Conservation (phyloP, 1,284 basidiomycete genomes). For the Quambalaria eucalypti region DNA sequence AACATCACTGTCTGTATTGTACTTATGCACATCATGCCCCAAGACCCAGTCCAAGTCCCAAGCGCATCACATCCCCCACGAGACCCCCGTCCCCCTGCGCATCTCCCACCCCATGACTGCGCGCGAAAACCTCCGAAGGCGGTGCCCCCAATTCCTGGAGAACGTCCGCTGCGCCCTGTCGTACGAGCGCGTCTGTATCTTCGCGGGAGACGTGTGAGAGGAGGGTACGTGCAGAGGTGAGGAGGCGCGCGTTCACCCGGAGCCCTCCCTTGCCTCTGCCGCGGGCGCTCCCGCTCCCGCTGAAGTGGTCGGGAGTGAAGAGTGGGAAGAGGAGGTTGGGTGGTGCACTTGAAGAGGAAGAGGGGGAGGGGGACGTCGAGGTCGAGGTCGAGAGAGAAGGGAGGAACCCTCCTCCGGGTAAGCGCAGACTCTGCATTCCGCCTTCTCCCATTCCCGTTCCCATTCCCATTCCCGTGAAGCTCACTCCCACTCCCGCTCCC, state of each 20-base stretch:
- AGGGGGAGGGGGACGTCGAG: background rate
- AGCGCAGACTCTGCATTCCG: constrained; percentile 1
- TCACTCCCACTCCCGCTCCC: background rate
- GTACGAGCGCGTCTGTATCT: constrained; percentile 7
- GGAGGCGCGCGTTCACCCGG: background rate
- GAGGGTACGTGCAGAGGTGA: background rate
- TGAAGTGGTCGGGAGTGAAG: background rate
- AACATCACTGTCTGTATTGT: too few relatives aligned
- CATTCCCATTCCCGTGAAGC: too few relatives aligned
- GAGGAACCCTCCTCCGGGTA: constrained; percentile 1
- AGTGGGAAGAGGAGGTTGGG: background rate
- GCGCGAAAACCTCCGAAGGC: background rate
- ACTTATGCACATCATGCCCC: too few relatives aligned
- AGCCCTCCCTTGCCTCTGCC: background rate
- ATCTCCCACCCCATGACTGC: background rate
- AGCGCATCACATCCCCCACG: background rate
- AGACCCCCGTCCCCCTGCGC: background rate
- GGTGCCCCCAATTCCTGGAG: background rate
- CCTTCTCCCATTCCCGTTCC: background rate
- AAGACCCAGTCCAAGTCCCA: background rate
- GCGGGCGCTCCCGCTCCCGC: background rate
- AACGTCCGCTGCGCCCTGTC: background rate
- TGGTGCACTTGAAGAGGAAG: background rate
- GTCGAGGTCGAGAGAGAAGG: background rate
- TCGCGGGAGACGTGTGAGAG: background rate